Conservation (phyloP, 768 basidiomycete genomes). For the Tephrocybe sp. region DNA sequence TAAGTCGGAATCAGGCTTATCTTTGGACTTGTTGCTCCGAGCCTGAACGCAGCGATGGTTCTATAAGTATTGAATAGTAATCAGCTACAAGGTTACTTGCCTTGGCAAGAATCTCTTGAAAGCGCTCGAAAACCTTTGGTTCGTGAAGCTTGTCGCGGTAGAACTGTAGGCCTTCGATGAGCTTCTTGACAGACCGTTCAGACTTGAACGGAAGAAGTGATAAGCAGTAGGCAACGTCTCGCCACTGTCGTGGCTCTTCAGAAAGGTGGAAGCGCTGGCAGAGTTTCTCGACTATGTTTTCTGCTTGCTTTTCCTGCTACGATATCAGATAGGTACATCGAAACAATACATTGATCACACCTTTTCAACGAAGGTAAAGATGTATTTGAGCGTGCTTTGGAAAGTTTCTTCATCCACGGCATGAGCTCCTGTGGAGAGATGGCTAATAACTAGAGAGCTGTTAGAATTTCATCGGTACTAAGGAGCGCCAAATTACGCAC, state of each 20-base stretch:
- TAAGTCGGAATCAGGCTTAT: conserved; percentile 90
- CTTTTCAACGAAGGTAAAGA: conserved; percentile 97
- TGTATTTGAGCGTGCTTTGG: conserved; percentile 91
- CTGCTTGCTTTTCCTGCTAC: conserved; percentile 96
- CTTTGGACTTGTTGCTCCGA: conserved; percentile 86
- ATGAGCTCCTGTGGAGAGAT: conserved; percentile 86
- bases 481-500: conserved; percentile 36
- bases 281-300: conserved; percentile 95
- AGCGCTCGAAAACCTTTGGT: conserved; percentile 71
- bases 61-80: background rate
- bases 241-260: conserved; percentile 92
- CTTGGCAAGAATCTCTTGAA: conserved; percentile 91
- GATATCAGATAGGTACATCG: background rate
- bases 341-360: conserved; percentile 41
- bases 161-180: conserved; percentile 88
- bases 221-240: conserved; percentile 94
- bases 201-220: conserved; percentile 96
- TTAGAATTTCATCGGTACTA: background rate
- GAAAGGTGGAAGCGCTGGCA: conserved; percentile 93
- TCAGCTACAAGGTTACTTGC: conserved; percentile 33
- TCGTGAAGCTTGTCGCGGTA: conserved; percentile 98
- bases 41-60: conserved; percentile 46
- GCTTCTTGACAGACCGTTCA: conserved; percentile 93
- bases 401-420: conserved; percentile 92
- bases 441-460: conserved; percentile 76